Base-by-base conservation (phyloP, 2,329 filamentous ascomycete genomes). In the Trichoderma pleuroti region DNA sequence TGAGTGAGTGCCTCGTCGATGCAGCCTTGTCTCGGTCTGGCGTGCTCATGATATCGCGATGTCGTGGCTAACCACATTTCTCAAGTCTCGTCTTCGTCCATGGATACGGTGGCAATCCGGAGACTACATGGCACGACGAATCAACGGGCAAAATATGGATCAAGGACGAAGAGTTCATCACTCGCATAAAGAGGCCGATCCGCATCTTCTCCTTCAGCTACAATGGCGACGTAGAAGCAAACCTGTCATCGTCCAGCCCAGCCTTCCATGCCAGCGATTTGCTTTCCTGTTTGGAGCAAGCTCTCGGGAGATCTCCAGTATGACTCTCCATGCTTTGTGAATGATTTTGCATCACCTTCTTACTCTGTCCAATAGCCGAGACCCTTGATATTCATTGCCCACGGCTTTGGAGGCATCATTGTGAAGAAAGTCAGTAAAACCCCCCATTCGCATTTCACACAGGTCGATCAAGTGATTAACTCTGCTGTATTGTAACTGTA, bases 91-190 rank as follows among this genome's bases (percentile, higher is more conserved):
- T 76, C 49, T 76, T 72, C 54, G 74, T 76, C 14, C 75, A 76
- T 67, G 75, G 74, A 24, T 68, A 75, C 52, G 75, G 75, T 4
- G 69, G 72, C 1, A 71, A 72, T 24, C 64, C 74, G 4, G 70
- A 73, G 46, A 60, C 69, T 2, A 74, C 75, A 9, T 76, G 75
- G 75, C 71, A 76, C 26, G 73, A 76, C 46, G 73, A 74, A 18
- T 61, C 57, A 8, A 73, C 75, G 6, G 75, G 75, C 3, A 76
- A 76, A 57, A 74, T 71, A 11, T 76, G 75, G 75, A 74, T 76
- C 16, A 73, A 73, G 6, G 75, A 76, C 28, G 71, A 72, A 14
- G 75, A 76, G 18, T 76, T 76, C 14, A 67, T 76, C 8, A 70
- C 71, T 14, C 70, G 56, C 14, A 62, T 76, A 26, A 63, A 62